Evolutionary conservation across 139 green algal species (phyloP), one percentile per base, ranked within the genome.

Genomic region (Astrephomene gubernaculifera): DNA sequence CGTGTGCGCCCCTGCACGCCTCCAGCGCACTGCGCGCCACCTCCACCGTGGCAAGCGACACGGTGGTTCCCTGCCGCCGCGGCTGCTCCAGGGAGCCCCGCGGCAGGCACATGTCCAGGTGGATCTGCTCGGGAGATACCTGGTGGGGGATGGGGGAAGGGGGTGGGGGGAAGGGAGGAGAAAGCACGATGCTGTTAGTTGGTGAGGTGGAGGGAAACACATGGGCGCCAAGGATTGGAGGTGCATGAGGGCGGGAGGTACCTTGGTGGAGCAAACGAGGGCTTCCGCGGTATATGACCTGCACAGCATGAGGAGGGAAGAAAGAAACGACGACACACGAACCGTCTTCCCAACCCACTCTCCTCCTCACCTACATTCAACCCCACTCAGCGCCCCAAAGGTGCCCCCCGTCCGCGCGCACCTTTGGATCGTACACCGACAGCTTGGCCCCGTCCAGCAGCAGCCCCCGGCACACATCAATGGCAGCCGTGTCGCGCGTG

Each of bases 401-500:
- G 21, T 24, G 24, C 60, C 60, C 19, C 27, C 12, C 57, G 57
- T 67, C 17, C 57, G 57, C 6, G 1, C 74, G 21, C 38, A 96
- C 95, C 88, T 97, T 91, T 5, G 97, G 97, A 88, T 99, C 97
- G 81, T 98, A 99, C 41, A 99, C 94, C 73, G 54, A 82, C 12
- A 98, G 71, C 68, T 92, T 83, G 35, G 95, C 95, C 25, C 91
- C 90, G 76, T 98, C 95, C 45, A 89, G 80, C 53, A 98, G 87
- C 45, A 98, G 90, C 1, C 94, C 91, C 27, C 71, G 79, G 92
- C 95, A 98, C 19, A 99, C 96, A 84, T 99, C 97, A 25, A 99
- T 99, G 60, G 97, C 97, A 17, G 97, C 95, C 1, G 97, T 98
- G 90, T 99, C 97, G 67, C 97, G 93, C 2, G 97, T 99, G 90